These are phyloP conservation scores for Trichoderma gracile DNA, from an alignment of 2,329 filamentous ascomycete species.

Conservation along the genomic window DNA sequence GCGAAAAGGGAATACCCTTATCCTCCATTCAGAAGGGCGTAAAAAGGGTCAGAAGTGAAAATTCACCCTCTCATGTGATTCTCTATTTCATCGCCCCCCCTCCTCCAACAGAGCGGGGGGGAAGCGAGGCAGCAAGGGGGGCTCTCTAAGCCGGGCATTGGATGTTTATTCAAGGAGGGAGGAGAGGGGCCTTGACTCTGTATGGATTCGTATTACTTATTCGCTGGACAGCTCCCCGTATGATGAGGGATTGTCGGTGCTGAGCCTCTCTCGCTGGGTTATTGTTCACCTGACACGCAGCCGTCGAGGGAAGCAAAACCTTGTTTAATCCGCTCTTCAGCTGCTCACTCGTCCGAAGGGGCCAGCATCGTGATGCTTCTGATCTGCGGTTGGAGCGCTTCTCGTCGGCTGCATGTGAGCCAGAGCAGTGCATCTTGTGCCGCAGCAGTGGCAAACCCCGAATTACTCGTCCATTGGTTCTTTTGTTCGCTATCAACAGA, in stretches of 20 bases:
- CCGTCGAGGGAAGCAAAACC: background rate
- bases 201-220: background rate
- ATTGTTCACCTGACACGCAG: slow-evolving; percentile 7
- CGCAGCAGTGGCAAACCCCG: slow-evolving; percentile 20
- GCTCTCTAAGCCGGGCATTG: background rate
- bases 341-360: background rate
- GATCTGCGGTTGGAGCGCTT: slow-evolving; percentile 7
- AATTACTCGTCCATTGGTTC: background rate
- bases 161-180: too few species aligned
- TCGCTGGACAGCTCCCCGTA: background rate
- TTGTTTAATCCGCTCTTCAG: slow-evolving; percentile 9
- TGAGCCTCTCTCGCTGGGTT: background rate
- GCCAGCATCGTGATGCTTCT: background rate
- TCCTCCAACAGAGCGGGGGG: slow-evolving; percentile 1
- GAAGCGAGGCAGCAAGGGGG: background rate
- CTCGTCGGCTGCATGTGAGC: background rate
- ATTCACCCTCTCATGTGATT: slow-evolving; percentile 24
- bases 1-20: background rate
- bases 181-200: too few species aligned
- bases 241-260: background rate
- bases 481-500: background rate
- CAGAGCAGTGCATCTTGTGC: background rate
- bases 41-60: background rate
- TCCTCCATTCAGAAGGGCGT: slow-evolving; percentile 17
- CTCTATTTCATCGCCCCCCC: background rate